Conservation (phyloP, 176 grass and related monocot genomes). For the Avena insularis region DNA sequence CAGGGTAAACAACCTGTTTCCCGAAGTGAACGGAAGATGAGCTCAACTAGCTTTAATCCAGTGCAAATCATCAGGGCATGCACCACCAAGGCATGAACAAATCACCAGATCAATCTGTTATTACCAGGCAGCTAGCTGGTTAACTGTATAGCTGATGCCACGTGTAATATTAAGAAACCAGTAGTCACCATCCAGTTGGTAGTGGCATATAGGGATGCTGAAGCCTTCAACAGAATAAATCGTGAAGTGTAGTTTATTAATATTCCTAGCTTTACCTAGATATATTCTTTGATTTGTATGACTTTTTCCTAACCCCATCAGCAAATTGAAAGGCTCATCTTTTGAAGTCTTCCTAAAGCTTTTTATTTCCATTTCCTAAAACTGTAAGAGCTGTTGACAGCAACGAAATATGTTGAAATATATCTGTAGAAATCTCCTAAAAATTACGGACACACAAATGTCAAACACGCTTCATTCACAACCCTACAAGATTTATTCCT, state of each 20-base stretch:
- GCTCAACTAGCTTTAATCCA: neutral
- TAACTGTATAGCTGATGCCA: neutral
- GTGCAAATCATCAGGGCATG: neutral
- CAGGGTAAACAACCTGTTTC: too few relatives aligned
- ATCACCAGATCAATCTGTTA: neutral
- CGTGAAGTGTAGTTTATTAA: neutral
- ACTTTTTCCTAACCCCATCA: too few relatives aligned
- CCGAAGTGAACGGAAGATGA: too few relatives aligned
- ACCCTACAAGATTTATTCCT: neutral
- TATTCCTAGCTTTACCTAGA: neutral
- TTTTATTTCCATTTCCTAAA: neutral
- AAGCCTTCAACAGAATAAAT: neutral
- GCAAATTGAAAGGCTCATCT: neutral
- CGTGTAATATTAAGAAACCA: neutral
- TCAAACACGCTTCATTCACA: neutral
- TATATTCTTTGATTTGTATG: neutral
- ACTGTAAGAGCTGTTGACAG: neutral
- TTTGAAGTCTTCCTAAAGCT: neutral
- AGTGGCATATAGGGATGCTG: too few relatives aligned
- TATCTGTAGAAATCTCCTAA: neutral
- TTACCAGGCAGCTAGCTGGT: neutral
- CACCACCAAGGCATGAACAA: neutral
- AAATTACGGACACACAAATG: neutral
- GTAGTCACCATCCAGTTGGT: too few relatives aligned
- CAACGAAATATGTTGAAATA: neutral